These are phyloP conservation scores for Periconia sp. DNA, from an alignment of 2,329 filamentous ascomycete genomes.

Conservation along the genomic window DNA sequence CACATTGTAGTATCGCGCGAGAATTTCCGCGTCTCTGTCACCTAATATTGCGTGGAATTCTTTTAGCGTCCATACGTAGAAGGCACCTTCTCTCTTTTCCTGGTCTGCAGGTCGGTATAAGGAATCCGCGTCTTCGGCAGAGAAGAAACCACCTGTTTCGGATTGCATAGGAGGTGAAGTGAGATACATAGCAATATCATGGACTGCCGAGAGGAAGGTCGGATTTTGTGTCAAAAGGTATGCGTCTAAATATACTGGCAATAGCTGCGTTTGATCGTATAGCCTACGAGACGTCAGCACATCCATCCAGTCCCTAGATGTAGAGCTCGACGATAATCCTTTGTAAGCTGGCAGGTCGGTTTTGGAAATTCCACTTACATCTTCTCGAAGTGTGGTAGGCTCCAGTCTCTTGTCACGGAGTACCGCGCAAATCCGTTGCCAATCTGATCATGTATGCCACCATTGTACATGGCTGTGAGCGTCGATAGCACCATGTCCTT, in stretches of 20 bases:
- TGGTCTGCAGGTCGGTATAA: constrained; percentile 73
- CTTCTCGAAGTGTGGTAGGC: constrained; percentile 95
- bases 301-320: too few relatives aligned
- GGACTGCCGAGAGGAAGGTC: constrained; percentile 78
- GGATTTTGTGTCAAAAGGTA: constrained; percentile 72
- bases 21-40: constrained; percentile 71
- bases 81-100: constrained; percentile 89
- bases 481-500: constrained; percentile 82
- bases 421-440: constrained; percentile 83
- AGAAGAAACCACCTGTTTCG: constrained; percentile 76
- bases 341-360: not conserved
- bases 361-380: constrained; percentile 56
- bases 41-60: constrained; percentile 82
- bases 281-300: constrained; percentile 53
- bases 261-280: constrained; percentile 86
- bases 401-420: constrained; percentile 91
- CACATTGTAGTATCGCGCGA: constrained; percentile 85
- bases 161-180: constrained; percentile 72
- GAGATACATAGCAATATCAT: constrained; percentile 87
- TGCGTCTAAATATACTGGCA: constrained; percentile 84
- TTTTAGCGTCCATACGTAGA: constrained; percentile 90
- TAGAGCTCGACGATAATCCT: too few relatives aligned
- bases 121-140: constrained; percentile 91
- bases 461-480: constrained; percentile 76
- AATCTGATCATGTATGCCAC: constrained; percentile 76